Conservation (phyloP, 805 yeast species). For the Schizosaccharomyces japonicus region DNA sequence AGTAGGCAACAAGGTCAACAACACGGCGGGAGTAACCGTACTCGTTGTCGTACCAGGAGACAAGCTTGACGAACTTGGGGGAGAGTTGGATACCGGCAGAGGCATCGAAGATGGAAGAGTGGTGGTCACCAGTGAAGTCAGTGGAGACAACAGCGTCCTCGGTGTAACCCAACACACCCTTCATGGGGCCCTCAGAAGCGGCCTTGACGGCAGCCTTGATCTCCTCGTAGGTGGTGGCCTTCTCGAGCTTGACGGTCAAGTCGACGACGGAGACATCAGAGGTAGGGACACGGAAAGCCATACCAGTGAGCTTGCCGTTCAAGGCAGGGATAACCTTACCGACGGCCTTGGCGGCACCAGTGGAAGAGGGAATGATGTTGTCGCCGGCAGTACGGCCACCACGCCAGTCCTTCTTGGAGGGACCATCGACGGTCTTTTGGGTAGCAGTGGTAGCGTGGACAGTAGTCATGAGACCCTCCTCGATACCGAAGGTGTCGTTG, state of each 20-base stretch:
- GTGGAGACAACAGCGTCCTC: constrained; percentile 80
- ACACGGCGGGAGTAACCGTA: constrained; percentile 92
- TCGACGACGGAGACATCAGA: constrained; percentile 84
- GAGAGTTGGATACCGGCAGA: constrained; percentile 74
- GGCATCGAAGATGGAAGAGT: constrained; percentile 77
- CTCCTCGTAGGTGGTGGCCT: constrained; percentile 57
- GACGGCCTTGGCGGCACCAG: constrained; percentile 96
- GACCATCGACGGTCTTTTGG: constrained; percentile 91
- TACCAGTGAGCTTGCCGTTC: constrained; percentile 83
- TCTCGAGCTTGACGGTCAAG: constrained; percentile 62
- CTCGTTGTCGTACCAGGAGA: constrained; percentile 92
- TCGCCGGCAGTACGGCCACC: constrained; percentile 94
- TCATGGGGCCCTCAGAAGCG: constrained; percentile 53
- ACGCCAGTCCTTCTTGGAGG: constrained; percentile 95
- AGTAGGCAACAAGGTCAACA: constrained; percentile 65
- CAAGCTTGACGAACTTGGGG: constrained; percentile 71
- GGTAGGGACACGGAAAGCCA: constrained; percentile 86
- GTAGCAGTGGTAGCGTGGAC: constrained; percentile 91
- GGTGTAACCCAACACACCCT: constrained; percentile 73
- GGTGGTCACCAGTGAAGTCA: constrained; percentile 63
- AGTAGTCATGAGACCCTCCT: constrained; percentile 87
- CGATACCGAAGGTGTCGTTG: constrained; percentile 66
- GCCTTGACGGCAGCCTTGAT: constrained; percentile 53
- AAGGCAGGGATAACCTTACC: constrained; percentile 82
- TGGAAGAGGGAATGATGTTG: constrained; percentile 83